These are phyloP conservation scores for Pythium guiyangense DNA, from an alignment of 352 stramenopile species.

Conservation along the genomic window DNA sequence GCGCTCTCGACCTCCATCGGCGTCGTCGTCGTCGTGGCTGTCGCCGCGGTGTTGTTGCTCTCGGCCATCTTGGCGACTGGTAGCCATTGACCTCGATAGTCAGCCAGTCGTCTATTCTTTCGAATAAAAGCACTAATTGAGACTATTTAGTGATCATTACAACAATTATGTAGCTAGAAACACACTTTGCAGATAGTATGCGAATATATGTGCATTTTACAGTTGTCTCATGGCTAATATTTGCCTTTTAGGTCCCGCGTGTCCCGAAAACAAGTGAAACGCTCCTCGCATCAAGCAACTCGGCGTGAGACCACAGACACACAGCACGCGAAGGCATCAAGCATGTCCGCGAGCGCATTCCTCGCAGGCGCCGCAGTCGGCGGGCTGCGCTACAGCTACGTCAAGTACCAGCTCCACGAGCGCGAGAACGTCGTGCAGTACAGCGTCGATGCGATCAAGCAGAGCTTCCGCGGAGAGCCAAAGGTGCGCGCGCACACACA, in stretches of 20 bases:
- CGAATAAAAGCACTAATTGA: too few species aligned
- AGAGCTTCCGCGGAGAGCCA: constrained; percentile 38
- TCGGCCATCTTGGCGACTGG: constrained; percentile 14
- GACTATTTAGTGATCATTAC: neutral
- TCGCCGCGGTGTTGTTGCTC: constrained; percentile 1
- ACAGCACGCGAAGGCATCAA: neutral
- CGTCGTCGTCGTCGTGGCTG: constrained; percentile 2
- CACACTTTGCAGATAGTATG: neutral
- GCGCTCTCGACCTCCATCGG: constrained; percentile 34
- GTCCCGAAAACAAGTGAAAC: neutral
- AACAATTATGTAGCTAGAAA: neutral
- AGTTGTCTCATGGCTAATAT: neutral
- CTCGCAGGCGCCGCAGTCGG: constrained; percentile 56
- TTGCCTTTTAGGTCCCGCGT: neutral
- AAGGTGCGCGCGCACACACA: constrained; percentile 17
- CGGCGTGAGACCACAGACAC: neutral
- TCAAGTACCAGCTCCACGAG: constrained; percentile 69
- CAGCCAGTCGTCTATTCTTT: neutral
- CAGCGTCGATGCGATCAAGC: constrained; percentile 55
- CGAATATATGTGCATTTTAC: too few species aligned
- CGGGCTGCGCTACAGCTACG: constrained; percentile 56
- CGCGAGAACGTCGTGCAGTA: constrained; percentile 69
- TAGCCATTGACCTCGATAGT: constrained; percentile 6
- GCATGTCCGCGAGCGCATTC: constrained; percentile 70
- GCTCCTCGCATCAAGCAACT: neutral